phyloP scores from a whole-genome alignment of 495 filamentous ascomycete genomes.

The Chaetomium fimeti region DNA sequence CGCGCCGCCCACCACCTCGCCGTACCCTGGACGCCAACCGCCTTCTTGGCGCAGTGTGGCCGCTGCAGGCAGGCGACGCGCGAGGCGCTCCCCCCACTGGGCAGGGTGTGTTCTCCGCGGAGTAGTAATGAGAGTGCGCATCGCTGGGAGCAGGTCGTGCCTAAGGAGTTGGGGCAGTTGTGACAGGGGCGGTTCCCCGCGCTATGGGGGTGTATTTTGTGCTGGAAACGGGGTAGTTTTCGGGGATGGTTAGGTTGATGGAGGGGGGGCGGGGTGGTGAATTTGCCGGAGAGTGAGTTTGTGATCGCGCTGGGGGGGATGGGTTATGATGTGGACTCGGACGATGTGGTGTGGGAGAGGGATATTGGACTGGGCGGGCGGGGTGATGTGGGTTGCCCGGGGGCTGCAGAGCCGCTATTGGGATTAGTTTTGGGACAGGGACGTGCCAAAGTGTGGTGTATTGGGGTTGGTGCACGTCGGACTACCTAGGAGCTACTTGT shows the following conservation, averaged over 20 bases:
- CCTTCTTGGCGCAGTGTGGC: not conserved
- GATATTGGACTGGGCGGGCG: not conserved
- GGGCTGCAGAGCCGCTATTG: not conserved
- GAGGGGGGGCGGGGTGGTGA: not conserved
- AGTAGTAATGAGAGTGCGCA: not conserved
- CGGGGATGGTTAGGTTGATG: not conserved
- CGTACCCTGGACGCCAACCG: not conserved
- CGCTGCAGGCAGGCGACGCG: not conserved
- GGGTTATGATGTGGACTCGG: not conserved
- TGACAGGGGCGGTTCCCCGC: not conserved
- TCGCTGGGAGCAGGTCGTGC: not conserved
- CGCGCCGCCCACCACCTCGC: not conserved
- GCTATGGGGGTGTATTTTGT: not conserved
- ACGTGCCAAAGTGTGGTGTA: not conserved
- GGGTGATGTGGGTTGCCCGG: not conserved
- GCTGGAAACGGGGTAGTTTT: not conserved
- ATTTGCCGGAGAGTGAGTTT: not conserved
- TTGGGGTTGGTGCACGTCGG: not conserved
- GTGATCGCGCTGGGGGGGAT: not conserved
- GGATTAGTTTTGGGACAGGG: not conserved
- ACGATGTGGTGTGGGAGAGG: not conserved
- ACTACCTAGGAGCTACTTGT: too few species aligned
- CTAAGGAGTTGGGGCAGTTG: not conserved
- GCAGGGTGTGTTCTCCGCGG: not conserved
- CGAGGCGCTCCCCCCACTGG: not conserved